These are phyloP conservation scores for Coemansia umbellata DNA, from an alignment of 192 early-diverging fungal species.

Conservation along the genomic window DNA sequence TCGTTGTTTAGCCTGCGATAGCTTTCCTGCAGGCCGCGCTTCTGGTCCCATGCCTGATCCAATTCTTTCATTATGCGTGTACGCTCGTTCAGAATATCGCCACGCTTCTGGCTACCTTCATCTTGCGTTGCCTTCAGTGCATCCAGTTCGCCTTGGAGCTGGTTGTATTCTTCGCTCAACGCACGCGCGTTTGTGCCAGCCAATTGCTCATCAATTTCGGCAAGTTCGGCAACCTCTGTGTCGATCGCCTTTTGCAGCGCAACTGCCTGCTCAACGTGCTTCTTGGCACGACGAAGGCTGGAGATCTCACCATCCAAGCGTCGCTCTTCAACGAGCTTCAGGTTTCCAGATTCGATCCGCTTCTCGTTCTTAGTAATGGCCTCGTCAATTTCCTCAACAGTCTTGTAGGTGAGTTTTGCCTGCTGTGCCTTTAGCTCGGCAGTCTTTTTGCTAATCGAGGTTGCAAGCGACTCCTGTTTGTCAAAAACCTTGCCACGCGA, in stretches of 20 bases:
- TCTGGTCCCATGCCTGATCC: constrained; percentile 64
- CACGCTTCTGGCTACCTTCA: constrained; percentile 59
- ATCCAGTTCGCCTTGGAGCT: constrained; percentile 69
- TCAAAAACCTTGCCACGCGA: constrained; percentile 68
- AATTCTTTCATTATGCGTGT: constrained; percentile 65
- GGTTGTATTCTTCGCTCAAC: constrained; percentile 64
- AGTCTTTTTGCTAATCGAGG: constrained; percentile 76
- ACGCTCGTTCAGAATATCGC: constrained; percentile 67
- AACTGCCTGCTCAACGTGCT: constrained; percentile 77
- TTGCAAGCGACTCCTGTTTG: constrained; percentile 65
- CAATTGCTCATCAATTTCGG: constrained; percentile 54
- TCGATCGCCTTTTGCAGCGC: constrained; percentile 74
- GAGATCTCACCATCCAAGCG: constrained; percentile 44
- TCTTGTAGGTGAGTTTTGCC: constrained; percentile 78
- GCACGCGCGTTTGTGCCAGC: constrained; percentile 58
- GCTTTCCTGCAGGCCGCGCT: constrained; percentile 64
- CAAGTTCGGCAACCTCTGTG: constrained; percentile 61
- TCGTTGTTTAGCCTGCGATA: constrained; percentile 72
- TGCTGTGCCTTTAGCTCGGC: constrained; percentile 71
- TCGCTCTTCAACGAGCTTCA: constrained; percentile 86
- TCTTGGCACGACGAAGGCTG: constrained; percentile 24
- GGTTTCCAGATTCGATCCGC: constrained; percentile 70
- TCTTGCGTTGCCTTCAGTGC: constrained; percentile 60
- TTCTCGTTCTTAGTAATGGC: constrained; percentile 69
- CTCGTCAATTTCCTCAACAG: constrained; percentile 71